Evolutionary conservation across 2,329 filamentous ascomycete species (phyloP).

Genomic region (Colletotrichum gloeosporioides): DNA sequence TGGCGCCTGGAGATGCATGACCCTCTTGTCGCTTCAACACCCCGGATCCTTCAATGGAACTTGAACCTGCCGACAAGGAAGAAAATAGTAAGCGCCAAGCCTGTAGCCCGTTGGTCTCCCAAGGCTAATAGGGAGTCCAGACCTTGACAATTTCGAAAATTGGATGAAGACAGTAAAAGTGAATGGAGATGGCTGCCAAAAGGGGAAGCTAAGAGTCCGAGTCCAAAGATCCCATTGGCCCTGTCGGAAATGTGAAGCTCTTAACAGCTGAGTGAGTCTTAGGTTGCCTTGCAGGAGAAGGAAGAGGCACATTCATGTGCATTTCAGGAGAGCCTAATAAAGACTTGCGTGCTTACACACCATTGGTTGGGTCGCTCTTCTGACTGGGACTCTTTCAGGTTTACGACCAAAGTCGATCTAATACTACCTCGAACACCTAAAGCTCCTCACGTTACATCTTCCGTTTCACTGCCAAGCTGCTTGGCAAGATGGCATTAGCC

Average conservation of each 20-base stretch:
- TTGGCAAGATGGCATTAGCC: not conserved
- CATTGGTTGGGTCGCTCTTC: not conserved
- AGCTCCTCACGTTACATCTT: not conserved
- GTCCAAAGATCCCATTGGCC: not conserved
- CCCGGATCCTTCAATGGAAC: not conserved
- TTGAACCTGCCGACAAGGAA: not conserved
- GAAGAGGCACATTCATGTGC: not conserved
- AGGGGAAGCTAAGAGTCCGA: not conserved
- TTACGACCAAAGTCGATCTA: not conserved
- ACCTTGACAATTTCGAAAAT: not conserved
- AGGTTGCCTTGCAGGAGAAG: not conserved
- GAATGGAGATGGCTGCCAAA: not conserved
- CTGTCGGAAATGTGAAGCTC: not conserved
- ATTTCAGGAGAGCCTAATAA: not conserved
- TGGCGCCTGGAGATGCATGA: not conserved
- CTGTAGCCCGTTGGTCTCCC: fast-evolving
- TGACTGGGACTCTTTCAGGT: not conserved
- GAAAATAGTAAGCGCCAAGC: not conserved
- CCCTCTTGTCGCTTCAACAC: not conserved
- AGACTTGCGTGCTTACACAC: not conserved
- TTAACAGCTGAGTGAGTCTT: not conserved
- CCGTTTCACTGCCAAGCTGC: not conserved
- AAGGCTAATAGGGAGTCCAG: not conserved
- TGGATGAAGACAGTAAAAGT: not conserved
- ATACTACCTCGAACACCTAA: not conserved